Percentiles rank a stretch among this genome's conserved stretches.
Evolutionary conservation across 2,329 filamentous ascomycete genomes (phyloP).

Genomic region (Fusarium avenaceum): DNA sequence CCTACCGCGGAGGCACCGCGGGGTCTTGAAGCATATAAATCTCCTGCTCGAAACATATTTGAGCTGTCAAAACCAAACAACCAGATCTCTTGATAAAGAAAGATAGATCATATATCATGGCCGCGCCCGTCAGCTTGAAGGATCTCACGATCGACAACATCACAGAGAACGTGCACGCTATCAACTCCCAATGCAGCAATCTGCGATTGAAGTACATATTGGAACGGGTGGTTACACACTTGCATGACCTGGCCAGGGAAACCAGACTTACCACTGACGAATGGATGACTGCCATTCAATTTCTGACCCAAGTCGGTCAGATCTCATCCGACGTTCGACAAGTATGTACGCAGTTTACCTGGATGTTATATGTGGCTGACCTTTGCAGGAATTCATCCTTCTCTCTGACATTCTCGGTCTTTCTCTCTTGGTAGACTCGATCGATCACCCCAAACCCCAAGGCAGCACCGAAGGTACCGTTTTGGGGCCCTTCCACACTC

Average conservation of each 20-base stretch:
- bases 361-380: not conserved
- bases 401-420: constrained; percentile 81
- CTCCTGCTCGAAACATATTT: not conserved
- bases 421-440: constrained; percentile 79
- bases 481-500: constrained; percentile 84
- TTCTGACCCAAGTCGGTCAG: constrained; percentile 76
- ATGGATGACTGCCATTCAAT: constrained; percentile 79
- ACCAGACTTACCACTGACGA: constrained; percentile 78
- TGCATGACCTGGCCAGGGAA: constrained; percentile 83
- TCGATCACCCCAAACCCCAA: constrained; percentile 80
- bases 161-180: constrained; percentile 76
- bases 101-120: constrained; percentile 3
- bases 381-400: constrained; percentile 75
- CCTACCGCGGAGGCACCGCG: not conserved
- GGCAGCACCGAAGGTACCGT: constrained; percentile 79
- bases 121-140: constrained; percentile 28
- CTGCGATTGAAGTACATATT: constrained; percentile 76
- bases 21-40: not conserved
- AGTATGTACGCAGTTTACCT: constrained; percentile 1
- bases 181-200: constrained; percentile 76
- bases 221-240: constrained; percentile 76
- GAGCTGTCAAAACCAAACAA: not conserved
- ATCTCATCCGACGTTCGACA: constrained; percentile 77
- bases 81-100: too few relatives aligned
- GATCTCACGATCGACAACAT: constrained; percentile 81